A percentile compares a stretch with the other conserved stretches of the same genome.
Evolutionary conservation across 805 yeast species (phyloP).

Genomic region (Debaryomyces hansenii): DNA sequence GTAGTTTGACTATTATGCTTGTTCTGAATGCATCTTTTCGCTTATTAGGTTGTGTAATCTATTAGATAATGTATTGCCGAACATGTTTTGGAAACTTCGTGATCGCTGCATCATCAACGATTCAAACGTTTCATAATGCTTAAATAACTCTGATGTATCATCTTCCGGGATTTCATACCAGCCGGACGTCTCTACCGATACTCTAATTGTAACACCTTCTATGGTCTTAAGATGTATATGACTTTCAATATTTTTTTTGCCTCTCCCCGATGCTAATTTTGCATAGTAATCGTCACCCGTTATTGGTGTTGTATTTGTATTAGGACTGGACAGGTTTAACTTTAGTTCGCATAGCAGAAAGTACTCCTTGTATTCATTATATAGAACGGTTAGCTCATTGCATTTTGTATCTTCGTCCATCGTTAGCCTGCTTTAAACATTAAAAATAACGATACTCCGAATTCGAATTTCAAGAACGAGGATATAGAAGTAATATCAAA

Average conservation of each 20-base stretch:
- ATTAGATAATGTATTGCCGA: constrained; percentile 16
- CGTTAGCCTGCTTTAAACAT: background rate
- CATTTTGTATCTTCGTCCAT: constrained; percentile 17
- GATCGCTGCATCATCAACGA: constrained; percentile 27
- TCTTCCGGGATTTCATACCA: constrained; percentile 21
- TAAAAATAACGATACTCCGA: background rate
- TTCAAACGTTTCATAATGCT: constrained; percentile 30
- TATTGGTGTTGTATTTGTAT: background rate
- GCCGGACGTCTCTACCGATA: constrained; percentile 27
- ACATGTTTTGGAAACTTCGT: constrained; percentile 18
- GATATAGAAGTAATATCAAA: no score
- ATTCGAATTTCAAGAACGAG: no score
- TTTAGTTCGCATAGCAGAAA: constrained; percentile 16
- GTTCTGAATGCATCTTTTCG: background rate
- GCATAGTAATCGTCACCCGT: constrained; percentile 1
- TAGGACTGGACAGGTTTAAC: background rate
- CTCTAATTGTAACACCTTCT: constrained; percentile 12
- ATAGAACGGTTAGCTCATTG: constrained; percentile 19
- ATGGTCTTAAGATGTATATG: constrained; percentile 13
- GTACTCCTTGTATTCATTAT: constrained; percentile 20
- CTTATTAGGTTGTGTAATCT: constrained; percentile 10
- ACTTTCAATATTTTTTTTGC: constrained; percentile 1
- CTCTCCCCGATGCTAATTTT: background rate
- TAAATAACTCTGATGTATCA: background rate
- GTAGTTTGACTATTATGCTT: background rate